Conservation (phyloP, 768 basidiomycete species). For the Naganishia kalamii region DNA sequence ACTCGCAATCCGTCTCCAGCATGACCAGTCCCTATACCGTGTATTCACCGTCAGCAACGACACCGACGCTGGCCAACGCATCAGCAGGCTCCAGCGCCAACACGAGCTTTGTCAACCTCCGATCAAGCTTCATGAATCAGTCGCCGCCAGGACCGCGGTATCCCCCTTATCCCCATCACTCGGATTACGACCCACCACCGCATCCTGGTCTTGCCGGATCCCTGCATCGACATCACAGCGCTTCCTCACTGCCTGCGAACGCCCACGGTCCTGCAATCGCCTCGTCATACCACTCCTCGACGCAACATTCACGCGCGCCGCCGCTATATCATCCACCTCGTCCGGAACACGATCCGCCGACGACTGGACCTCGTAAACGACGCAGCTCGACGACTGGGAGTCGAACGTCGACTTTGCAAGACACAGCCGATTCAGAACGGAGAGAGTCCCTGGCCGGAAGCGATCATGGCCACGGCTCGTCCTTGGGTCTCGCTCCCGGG, state of each 20-base stretch:
- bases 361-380: neutral
- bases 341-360: neutral
- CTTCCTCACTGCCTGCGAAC: neutral
- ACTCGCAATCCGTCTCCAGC: constrained; percentile 20
- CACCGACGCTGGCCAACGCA: neutral
- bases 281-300: neutral
- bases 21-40: constrained; percentile 14
- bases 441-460: constrained; percentile 17
- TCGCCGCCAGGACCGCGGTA: neutral
- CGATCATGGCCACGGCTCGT: neutral
- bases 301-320: neutral
- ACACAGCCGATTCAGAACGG: neutral
- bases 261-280: neutral
- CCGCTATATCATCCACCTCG: neutral
- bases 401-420: neutral
- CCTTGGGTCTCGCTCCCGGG: neutral
- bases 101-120: neutral
- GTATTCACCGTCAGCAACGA: neutral
- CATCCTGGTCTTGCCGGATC: constrained; percentile 1
- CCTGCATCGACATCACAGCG: constrained; percentile 5
- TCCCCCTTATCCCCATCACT: neutral
- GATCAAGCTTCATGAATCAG: constrained; percentile 1
- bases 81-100: neutral
- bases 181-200: neutral
- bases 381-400: constrained; percentile 1